These are phyloP conservation scores for Sporothrix mexicana DNA, from an alignment of 2,329 filamentous ascomycete species.

Conservation along the genomic window DNA sequence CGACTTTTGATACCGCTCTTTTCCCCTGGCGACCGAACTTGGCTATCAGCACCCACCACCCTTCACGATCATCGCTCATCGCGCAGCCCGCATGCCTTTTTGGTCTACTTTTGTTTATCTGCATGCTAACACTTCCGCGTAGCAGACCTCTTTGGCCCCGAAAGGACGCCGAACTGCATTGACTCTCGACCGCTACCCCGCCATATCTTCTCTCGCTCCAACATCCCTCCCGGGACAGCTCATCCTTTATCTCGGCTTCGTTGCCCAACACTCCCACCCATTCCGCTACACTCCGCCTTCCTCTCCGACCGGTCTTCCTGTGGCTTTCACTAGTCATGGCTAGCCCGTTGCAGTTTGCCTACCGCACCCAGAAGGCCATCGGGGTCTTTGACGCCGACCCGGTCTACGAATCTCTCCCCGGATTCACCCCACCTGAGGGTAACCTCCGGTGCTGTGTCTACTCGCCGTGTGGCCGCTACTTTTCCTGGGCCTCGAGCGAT, in stretches of 20 bases:
- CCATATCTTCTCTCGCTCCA: background rate
- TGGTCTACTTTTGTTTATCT: background rate
- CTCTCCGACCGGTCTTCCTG: constrained; percentile 53
- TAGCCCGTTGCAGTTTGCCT: constrained; percentile 91
- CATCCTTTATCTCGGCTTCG: background rate
- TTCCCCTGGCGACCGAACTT: background rate
- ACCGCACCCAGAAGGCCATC: constrained; percentile 95
- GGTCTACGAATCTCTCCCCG: constrained; percentile 81
- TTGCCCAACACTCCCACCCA: background rate
- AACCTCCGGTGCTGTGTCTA: constrained; percentile 95
- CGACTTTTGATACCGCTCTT: background rate
- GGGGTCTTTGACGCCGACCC: constrained; percentile 91
- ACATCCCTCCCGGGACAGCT: constrained; percentile 9
- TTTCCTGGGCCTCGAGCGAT: constrained; percentile 90
- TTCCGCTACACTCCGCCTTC: background rate
- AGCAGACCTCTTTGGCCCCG: constrained; percentile 3
- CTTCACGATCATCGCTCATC: background rate
- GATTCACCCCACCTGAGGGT: constrained; percentile 86
- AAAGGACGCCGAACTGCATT: constrained; percentile 17
- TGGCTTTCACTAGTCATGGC: constrained; percentile 96
- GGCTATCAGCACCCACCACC: background rate
- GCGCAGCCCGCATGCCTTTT: constrained; percentile 4
- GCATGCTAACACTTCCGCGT: background rate
- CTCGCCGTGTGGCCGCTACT: constrained; percentile 94
- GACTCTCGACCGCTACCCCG: constrained; percentile 2